A percentile compares a stretch with the other conserved stretches of the same genome.
Conservation (phyloP, 805 yeast species). For the Candida ipomoeae region DNA sequence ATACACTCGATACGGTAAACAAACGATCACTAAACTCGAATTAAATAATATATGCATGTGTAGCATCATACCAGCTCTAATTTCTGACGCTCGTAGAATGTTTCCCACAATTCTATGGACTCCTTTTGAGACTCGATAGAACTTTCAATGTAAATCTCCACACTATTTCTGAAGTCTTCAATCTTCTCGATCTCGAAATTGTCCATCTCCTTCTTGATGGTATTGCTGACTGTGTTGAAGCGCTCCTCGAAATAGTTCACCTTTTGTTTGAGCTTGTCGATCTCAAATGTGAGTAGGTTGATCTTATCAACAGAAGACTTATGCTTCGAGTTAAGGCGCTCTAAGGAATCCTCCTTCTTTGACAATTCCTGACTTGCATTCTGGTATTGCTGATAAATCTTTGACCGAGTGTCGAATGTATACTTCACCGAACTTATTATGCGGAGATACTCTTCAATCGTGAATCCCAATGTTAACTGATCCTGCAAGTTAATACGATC, state of each 20-base stretch:
- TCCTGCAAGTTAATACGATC: slow-evolving; percentile 82
- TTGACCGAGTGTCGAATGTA: slow-evolving; percentile 71
- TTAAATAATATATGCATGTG: neutral
- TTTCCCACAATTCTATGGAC: slow-evolving; percentile 81
- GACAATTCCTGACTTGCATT: slow-evolving; percentile 42
- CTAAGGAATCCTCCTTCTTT: slow-evolving; percentile 44
- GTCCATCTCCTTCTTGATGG: slow-evolving; percentile 63
- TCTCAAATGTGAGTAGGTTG: slow-evolving; percentile 54
- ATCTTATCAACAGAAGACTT: slow-evolving; percentile 60
- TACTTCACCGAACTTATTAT: slow-evolving; percentile 69
- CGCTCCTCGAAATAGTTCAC: slow-evolving; percentile 51
- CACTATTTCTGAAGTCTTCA: slow-evolving; percentile 80
- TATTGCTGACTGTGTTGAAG: slow-evolving; percentile 60
- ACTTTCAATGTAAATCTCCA: slow-evolving; percentile 87
- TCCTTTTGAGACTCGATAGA: slow-evolving; percentile 92
- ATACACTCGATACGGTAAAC: neutral
- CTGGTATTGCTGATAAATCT: slow-evolving; percentile 39
- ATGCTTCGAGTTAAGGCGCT: slow-evolving; percentile 41
- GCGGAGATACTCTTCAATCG: slow-evolving; percentile 83
- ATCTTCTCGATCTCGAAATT: slow-evolving; percentile 71
- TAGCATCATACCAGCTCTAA: slow-evolving; percentile 14
- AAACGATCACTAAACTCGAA: neutral
- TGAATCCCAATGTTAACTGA: slow-evolving; percentile 76
- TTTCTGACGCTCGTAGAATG: slow-evolving; percentile 61
- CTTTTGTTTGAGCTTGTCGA: slow-evolving; percentile 50